A percentile compares a stretch with the other conserved stretches of the same genome.
Conservation (phyloP, 768 basidiomycete genomes). For the Tylopilus intermedius region DNA sequence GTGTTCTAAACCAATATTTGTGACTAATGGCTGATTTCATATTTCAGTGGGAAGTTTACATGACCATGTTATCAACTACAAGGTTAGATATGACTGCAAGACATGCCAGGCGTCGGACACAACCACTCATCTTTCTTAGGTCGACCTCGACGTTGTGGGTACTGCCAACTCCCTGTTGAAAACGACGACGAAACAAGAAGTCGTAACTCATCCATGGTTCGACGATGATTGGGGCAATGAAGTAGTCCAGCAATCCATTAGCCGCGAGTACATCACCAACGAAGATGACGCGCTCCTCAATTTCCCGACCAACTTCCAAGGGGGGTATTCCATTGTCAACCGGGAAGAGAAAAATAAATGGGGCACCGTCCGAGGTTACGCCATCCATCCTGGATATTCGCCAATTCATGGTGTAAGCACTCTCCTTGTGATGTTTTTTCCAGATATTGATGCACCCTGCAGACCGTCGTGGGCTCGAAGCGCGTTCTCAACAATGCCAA, state of each 20-base stretch:
- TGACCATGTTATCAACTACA: constrained; percentile 65
- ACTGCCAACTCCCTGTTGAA: constrained; percentile 52
- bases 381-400: constrained; percentile 55
- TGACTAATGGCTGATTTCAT: not conserved
- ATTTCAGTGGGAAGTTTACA: constrained; percentile 57
- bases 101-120: not conserved
- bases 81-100: constrained; percentile 26
- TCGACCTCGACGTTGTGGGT: constrained; percentile 63
- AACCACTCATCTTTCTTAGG: constrained; percentile 26
- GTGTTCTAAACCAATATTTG: constrained; percentile 14
- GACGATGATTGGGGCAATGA: constrained; percentile 54
- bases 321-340: constrained; percentile 54
- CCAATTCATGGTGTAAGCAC: constrained; percentile 44
- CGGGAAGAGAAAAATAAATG: constrained; percentile 48
- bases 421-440: not conserved
- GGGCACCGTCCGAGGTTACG: constrained; percentile 55
- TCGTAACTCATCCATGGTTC: constrained; percentile 50
- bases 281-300: constrained; percentile 50
- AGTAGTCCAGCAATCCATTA: constrained; percentile 51
- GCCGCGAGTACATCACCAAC: constrained; percentile 42
- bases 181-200: constrained; percentile 47
- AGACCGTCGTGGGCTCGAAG: constrained; percentile 58
- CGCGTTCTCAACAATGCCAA: constrained; percentile 57
- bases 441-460: not conserved
- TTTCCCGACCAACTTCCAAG: constrained; percentile 52